Conservation (phyloP, 306 rosid species). For the Medicago lupulina region DNA sequence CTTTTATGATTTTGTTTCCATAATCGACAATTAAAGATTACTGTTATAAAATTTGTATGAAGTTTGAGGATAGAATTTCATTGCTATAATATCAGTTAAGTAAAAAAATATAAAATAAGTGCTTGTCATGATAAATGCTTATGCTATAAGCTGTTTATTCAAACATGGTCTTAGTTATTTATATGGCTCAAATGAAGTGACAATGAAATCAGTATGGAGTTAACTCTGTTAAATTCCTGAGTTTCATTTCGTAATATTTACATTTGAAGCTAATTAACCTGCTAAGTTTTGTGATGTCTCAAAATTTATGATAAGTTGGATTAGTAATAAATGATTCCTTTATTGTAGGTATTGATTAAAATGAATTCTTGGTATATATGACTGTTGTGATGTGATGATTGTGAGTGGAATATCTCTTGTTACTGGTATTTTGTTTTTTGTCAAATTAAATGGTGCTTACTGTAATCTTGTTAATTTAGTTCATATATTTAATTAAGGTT, state of each 20-base stretch:
- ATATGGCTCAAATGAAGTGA: too few relatives aligned
- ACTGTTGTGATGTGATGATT: constrained; percentile 3
- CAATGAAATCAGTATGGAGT: too few relatives aligned
- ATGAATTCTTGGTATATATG: not conserved
- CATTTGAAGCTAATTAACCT: not conserved
- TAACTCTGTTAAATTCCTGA: not conserved
- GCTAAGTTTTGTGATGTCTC: not conserved
- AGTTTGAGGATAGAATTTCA: not conserved
- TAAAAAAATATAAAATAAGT: too few relatives aligned
- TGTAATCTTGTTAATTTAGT: not conserved
- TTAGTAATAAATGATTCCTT: too few relatives aligned
- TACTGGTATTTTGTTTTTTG: too few relatives aligned
- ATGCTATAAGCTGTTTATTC: too few relatives aligned
- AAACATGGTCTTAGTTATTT: too few relatives aligned
- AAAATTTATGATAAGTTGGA: too few relatives aligned
- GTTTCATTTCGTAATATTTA: not conserved
- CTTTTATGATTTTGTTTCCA: constrained; percentile 2
- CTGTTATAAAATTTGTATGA: not conserved
- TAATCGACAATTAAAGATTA: too few relatives aligned
- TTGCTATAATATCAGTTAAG: not conserved
- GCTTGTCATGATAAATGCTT: too few relatives aligned
- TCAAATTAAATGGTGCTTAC: too few relatives aligned
- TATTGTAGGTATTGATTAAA: not conserved
- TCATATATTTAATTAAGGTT: not conserved
- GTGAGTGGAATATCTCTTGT: not conserved